These are phyloP conservation scores for Annulohypoxylon bovei DNA, from an alignment of 495 filamentous ascomycete species.

Conservation along the genomic window DNA sequence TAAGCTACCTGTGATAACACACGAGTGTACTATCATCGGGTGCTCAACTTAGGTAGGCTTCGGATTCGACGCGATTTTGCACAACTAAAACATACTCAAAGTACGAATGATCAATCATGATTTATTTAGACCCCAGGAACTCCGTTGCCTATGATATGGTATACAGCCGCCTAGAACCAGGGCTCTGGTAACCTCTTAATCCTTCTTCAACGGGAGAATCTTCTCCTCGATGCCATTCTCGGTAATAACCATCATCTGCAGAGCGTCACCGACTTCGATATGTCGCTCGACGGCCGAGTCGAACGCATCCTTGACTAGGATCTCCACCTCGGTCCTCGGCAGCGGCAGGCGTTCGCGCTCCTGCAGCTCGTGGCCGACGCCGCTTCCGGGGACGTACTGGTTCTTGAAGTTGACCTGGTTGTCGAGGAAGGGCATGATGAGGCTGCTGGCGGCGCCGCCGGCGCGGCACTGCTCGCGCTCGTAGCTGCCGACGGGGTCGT, in stretches of 20 bases:
- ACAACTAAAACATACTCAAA: background rate
- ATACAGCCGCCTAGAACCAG: conserved; percentile 32
- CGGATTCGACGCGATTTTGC: too few relatives aligned
- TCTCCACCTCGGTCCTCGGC: conserved; percentile 76
- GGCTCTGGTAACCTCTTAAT: conserved; percentile 61
- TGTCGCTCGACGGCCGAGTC: conserved; percentile 97
- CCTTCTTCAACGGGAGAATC: conserved; percentile 85
- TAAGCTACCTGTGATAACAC: background rate
- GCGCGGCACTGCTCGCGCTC: conserved; percentile 96
- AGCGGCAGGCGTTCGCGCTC: conserved; percentile 72
- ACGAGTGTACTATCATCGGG: background rate
- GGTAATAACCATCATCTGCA: conserved; percentile 95
- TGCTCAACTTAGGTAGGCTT: too few relatives aligned
- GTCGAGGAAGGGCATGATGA: conserved; percentile 99
- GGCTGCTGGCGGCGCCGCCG: conserved; percentile 90
- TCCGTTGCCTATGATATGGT: conserved; percentile 40
- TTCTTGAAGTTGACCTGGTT: conserved; percentile 99
- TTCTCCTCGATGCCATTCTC: conserved; percentile 88
- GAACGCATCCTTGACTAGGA: conserved; percentile 94
- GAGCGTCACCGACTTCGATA: conserved; percentile 95
- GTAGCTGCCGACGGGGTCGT: conserved; percentile 96
- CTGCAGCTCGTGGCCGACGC: conserved; percentile 81
- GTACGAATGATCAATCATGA: conserved; percentile 21
- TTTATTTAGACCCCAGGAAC: conserved; percentile 33
- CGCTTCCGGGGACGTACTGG: conserved; percentile 91